phyloP scores from a whole-genome alignment of 495 filamentous ascomycete species.

The Astrocystis sublimbata region DNA sequence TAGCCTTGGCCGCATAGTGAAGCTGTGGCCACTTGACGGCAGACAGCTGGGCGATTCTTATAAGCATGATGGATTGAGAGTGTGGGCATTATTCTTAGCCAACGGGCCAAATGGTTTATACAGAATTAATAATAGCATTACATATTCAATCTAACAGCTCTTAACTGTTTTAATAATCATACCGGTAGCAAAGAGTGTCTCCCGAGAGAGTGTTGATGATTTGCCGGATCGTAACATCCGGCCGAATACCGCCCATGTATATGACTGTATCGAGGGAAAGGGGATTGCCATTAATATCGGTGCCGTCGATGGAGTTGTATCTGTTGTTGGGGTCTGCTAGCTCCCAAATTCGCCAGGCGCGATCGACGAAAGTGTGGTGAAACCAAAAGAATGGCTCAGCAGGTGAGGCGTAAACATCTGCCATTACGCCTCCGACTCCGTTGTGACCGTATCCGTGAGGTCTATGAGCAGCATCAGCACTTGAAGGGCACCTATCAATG shows the following conservation, averaged over 20 bases:
- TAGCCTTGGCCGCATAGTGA: too few relatives aligned
- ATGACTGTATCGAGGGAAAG: constrained; percentile 29
- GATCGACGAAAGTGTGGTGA: constrained; percentile 40
- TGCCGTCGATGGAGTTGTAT: constrained; percentile 32
- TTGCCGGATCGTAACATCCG: constrained; percentile 31
- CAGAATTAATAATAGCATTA: not conserved
- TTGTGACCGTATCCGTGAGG: constrained; percentile 22
- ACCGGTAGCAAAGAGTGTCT: constrained; percentile 34
- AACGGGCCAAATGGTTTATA: too few relatives aligned
- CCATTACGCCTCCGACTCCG: constrained; percentile 29
- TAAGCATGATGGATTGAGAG: not conserved
- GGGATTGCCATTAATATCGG: constrained; percentile 20
- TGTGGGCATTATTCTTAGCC: too few relatives aligned
- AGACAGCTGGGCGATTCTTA: too few relatives aligned
- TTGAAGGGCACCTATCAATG: not conserved
- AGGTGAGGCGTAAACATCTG: constrained; percentile 28
- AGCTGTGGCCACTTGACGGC: too few relatives aligned
- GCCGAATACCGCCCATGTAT: constrained; percentile 25
- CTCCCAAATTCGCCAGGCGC: constrained; percentile 59
- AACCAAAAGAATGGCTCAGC: constrained; percentile 37
- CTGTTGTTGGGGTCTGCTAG: constrained; percentile 26
- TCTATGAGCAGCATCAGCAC: not conserved
- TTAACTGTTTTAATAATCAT: constrained; percentile 28
- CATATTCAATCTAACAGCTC: not conserved
- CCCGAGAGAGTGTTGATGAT: constrained; percentile 33